Percentiles rank a stretch among this genome's conserved stretches.
phyloP scores from a whole-genome alignment of 352 stramenopile genomes.

The Phytophthora litchii region DNA sequence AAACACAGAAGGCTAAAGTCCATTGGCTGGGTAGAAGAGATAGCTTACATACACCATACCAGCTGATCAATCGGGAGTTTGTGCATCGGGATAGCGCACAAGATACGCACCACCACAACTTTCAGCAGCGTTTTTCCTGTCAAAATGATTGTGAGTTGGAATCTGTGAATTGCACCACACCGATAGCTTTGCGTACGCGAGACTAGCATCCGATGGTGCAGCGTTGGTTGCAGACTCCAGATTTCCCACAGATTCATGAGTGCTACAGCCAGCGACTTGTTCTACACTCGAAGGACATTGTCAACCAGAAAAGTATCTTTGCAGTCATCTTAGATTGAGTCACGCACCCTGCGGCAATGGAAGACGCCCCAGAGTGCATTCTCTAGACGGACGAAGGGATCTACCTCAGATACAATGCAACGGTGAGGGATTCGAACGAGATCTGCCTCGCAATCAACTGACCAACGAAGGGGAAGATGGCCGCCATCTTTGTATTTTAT shows the following conservation, averaged over 20 bases:
- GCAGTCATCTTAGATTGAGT: not conserved
- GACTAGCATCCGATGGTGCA: slow-evolving; percentile 11
- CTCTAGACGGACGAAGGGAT: slow-evolving; percentile 32
- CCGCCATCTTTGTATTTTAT: slow-evolving; percentile 27
- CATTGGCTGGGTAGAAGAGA: too few relatives aligned
- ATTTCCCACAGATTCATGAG: slow-evolving; percentile 26
- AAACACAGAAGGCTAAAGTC: slow-evolving; percentile 5
- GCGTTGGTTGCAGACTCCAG: slow-evolving; percentile 30
- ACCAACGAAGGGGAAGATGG: slow-evolving; percentile 47
- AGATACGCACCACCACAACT: slow-evolving; percentile 14
- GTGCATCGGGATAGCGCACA: slow-evolving; percentile 2
- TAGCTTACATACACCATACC: slow-evolving; percentile 13
- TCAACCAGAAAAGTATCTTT: not conserved
- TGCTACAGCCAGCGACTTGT: not conserved
- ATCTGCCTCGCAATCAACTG: not conserved
- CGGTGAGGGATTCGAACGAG: not conserved
- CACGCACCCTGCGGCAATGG: slow-evolving; percentile 10
- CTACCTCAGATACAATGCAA: slow-evolving; percentile 11
- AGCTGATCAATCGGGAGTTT: slow-evolving; percentile 25
- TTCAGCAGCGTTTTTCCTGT: slow-evolving; percentile 22
- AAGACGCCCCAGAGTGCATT: slow-evolving; percentile 38
- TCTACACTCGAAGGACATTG: not conserved
- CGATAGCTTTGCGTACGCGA: slow-evolving; percentile 20
- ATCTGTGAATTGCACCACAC: not conserved
- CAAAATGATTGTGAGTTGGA: not conserved